Evolutionary conservation across 106 monocot genomes (phyloP).

Genomic region (Amphibolis antarctica): DNA sequence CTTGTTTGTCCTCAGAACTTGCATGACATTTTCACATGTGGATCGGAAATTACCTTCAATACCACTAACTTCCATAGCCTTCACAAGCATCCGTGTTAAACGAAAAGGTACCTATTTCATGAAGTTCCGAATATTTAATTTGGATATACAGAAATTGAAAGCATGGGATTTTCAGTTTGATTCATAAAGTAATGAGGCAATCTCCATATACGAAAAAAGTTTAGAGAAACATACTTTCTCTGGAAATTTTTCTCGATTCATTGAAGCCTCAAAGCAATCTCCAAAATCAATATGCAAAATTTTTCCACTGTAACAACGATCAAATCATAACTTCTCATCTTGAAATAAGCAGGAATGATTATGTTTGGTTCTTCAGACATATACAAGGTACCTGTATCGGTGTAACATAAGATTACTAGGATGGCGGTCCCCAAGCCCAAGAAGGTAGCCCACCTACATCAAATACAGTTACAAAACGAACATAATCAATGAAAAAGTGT

Average conservation of each 20-base stretch:
- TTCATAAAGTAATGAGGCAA: not conserved
- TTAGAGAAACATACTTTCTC: conserved; percentile 49
- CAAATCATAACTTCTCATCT: not conserved
- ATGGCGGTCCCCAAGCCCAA: conserved; percentile 95
- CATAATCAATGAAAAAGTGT: not conserved
- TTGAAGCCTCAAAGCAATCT: conserved; percentile 98
- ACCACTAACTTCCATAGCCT: conserved; percentile 99
- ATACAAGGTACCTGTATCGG: conserved; percentile 63
- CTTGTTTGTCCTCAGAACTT: conserved; percentile 88
- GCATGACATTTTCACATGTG: conserved; percentile 99
- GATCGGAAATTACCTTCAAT: conserved; percentile 97
- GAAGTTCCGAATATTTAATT: not conserved
- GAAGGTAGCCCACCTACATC: conserved; percentile 90
- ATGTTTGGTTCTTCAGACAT: not conserved
- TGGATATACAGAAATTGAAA: no score
- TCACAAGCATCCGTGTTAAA: conserved; percentile 97
- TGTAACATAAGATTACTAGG: conserved; percentile 98
- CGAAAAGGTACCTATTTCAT: conserved; percentile 81
- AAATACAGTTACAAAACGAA: not conserved
- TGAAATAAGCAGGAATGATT: not conserved
- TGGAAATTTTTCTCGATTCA: conserved; percentile 98
- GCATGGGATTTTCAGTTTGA: no score
- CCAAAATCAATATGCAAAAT: conserved; percentile 99
- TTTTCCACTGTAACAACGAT: conserved; percentile 63
- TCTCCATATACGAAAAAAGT: not conserved